Percentiles rank a stretch among this genome's conserved stretches.
phyloP scores from a whole-genome alignment of 2,329 filamentous ascomycete genomes.

The Fusarium multiceps region DNA sequence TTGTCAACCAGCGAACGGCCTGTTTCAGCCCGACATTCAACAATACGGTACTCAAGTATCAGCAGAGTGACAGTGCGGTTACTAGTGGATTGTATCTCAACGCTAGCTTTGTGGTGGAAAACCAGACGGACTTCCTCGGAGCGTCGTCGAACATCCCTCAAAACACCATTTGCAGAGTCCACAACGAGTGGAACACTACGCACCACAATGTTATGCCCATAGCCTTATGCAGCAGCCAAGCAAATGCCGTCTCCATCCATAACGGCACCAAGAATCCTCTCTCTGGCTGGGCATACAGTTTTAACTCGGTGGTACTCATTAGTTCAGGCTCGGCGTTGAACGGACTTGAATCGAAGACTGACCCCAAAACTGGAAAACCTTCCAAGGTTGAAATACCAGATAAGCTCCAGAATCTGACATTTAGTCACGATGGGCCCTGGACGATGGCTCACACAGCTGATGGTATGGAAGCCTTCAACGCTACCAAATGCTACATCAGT shows the following conservation, averaged over 20 bases:
- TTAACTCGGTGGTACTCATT: conserved; percentile 1
- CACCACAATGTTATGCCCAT: not conserved
- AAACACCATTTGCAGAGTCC: not conserved
- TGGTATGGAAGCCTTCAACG: conserved; percentile 4
- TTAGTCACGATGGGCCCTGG: conserved; percentile 1
- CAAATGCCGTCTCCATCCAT: not conserved
- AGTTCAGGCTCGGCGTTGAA: conserved; percentile 7
- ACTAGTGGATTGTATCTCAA: conserved; percentile 8
- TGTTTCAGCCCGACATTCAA: conserved; percentile 3
- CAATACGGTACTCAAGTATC: not conserved
- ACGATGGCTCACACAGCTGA: not conserved
- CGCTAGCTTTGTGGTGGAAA: not conserved
- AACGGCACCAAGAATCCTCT: conserved; percentile 1
- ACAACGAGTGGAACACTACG: not conserved
- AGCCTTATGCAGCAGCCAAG: not conserved
- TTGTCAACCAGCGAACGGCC: conserved; percentile 4
- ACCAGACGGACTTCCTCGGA: not conserved
- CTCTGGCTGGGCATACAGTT: conserved; percentile 13
- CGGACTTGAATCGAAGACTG: not conserved
- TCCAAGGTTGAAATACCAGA: not conserved
- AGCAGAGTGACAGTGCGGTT: not conserved
- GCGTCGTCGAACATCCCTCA: not conserved
- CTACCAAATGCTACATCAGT: conserved; percentile 6
- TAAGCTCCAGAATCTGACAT: not conserved
- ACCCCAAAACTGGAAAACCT: not conserved